Evolutionary conservation across 257 asterid species (phyloP), one percentile per base, ranked within the genome.

Genomic region (Eucommia ulmoides): DNA sequence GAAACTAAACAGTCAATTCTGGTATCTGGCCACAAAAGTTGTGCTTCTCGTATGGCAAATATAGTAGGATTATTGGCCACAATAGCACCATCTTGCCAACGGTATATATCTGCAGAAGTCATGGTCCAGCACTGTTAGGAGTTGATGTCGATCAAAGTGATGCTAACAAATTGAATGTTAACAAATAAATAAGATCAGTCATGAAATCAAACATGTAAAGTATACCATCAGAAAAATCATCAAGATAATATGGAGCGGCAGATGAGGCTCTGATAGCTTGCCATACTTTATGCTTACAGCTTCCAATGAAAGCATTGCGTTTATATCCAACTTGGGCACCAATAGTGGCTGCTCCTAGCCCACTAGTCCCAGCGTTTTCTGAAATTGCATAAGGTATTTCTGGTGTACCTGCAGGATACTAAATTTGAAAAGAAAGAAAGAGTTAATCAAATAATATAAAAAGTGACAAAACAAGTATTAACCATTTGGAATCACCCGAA

Each of bases 21-120:
- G 26, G 95, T 80, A 71, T 91, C 99, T 50, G 99, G 96, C 99
- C 99, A 91, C 63, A 91, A 56, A 49, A 83, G 74, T 45, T 91
- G 99, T 17, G 99, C 99, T 75, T 91, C 99, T 60, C 94, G 86
- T 59, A 91, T 66, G 54, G 94, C 88, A 24, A 91, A 86, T 61
- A 86, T 77, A 58, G 99, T 86, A 55, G 99, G 99, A 71, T 91
- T 91, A 53, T 91, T 91, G 33, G 99, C 99, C 38, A 91, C 96
- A 68, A 91, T 91, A 54, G 99, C 99, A 64, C 99, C 99, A 77
- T 91, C 99, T 79, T 86, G 99, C 94, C 94, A 91, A 64, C 96
- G 96, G 68, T 69, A 54, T 55, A 60, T 59, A 58, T 93, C 99
- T 91, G 69, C 17, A 21, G 54, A 69, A 51, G 59, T 53, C 24